These are phyloP conservation scores for Leccinum arenicola DNA, from an alignment of 768 basidiomycete species.

Conservation along the genomic window DNA sequence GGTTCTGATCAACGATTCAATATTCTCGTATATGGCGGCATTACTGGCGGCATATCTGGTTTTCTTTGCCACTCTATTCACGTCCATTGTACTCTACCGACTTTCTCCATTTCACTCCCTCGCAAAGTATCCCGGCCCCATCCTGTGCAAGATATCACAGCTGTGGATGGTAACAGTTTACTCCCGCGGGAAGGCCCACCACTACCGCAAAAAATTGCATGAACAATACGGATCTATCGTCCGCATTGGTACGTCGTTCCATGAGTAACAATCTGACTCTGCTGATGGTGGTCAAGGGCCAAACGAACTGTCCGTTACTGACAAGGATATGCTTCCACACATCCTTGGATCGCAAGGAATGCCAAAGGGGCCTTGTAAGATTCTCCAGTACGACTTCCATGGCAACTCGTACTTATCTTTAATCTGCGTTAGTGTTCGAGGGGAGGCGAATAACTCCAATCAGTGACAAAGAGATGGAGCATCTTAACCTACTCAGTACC, in stretches of 20 bases:
- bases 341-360: constrained; percentile 28
- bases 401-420: constrained; percentile 3
- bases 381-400: not conserved
- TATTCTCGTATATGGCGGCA: constrained; percentile 3
- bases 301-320: constrained; percentile 35
- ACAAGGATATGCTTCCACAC: constrained; percentile 21
- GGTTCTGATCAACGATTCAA: constrained; percentile 7
- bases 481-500: constrained; percentile 14
- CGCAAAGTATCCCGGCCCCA: constrained; percentile 37
- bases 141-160: constrained; percentile 30
- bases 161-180: constrained; percentile 22
- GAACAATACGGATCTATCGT: constrained; percentile 32
- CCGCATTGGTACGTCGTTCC: constrained; percentile 28
- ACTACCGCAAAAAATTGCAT: constrained; percentile 25
- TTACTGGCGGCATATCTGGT: constrained; percentile 12
- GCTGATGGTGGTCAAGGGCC: constrained; percentile 30
- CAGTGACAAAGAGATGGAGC: constrained; percentile 10
- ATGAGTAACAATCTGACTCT: not conserved
- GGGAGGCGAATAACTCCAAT: constrained; percentile 21
- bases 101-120: constrained; percentile 40
- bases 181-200: constrained; percentile 19
- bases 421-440: constrained; percentile 15
- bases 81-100: constrained; percentile 34
- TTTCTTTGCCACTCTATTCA: constrained; percentile 20
- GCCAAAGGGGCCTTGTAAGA: constrained; percentile 31